Percentiles rank a stretch among this genome's conserved stretches.
Evolutionary conservation across 805 yeast species (phyloP).

Genomic region (Blastobotrys chiropterorum): DNA sequence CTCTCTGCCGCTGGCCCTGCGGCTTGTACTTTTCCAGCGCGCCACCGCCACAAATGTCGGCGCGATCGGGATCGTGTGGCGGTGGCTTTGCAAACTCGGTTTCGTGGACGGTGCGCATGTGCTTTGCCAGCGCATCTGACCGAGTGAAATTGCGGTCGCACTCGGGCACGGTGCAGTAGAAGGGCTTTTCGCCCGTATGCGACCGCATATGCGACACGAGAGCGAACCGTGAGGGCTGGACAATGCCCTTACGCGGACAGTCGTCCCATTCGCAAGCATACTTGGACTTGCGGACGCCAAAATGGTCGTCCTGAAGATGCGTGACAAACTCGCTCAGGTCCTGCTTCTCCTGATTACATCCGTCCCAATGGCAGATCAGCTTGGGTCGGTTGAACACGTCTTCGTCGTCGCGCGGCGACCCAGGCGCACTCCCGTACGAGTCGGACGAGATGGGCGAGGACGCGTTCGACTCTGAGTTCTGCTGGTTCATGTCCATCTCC

Average conservation of each 20-base stretch:
- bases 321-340: constrained; percentile 36
- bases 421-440: constrained; percentile 16
- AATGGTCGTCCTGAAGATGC: constrained; percentile 38
- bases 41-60: constrained; percentile 6
- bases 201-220: constrained; percentile 56
- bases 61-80: not conserved
- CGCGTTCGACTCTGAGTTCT: not conserved
- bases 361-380: constrained; percentile 36
- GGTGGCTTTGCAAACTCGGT: constrained; percentile 23
- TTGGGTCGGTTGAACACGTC: constrained; percentile 20
- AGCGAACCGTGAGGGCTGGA: constrained; percentile 51
- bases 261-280: constrained; percentile 58
- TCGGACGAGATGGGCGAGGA: constrained; percentile 12
- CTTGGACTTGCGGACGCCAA: constrained; percentile 31
- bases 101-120: constrained; percentile 56
- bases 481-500: not conserved
- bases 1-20: constrained; percentile 8
- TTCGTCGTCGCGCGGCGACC: constrained; percentile 16
- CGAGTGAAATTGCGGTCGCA: constrained; percentile 55
- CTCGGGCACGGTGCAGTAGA: constrained; percentile 58
- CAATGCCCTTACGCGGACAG: constrained; percentile 47
- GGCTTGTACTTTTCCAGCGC: constrained; percentile 3
- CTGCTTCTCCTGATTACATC: constrained; percentile 29
- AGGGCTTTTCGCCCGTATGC: constrained; percentile 65
- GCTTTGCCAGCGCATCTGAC: constrained; percentile 58